Base-by-base conservation (phyloP, 2,329 filamentous ascomycete species). In the Diaporthe australafricana region DNA sequence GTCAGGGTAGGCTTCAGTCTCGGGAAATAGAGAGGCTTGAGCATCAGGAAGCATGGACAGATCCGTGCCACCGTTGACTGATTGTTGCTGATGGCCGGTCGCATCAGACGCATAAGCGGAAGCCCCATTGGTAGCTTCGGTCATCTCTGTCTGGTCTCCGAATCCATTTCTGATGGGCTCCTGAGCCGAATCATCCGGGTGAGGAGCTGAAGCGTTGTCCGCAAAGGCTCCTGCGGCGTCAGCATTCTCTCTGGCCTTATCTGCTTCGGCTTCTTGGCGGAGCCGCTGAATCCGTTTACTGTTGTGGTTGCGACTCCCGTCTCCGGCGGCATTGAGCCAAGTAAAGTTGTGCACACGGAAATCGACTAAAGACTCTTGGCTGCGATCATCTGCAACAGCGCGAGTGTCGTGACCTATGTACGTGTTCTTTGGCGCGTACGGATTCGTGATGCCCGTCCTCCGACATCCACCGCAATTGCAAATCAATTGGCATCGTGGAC, bases 361-460 rank as follows among this genome's bases (percentile, higher is more conserved):
- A 79, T 98, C 95, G 11, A 98, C 94, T 27, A 98, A 87, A 30
- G 91, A 92, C 80, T 98, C 96, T 7, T 98, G 91, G 77, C 95
- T 98, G 73, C 96, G 91, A 66, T 94, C 92, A 81, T 99, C 96
- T 2, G 96, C 96, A 62, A 98, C 91, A 42, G 93, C 92, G 68
- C 91, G 93, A 0, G 96, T 99, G 76, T 98, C 95, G 77, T 98
- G 95, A 0, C 96, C 96, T 2, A 98, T 88, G 1, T 96, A 86
- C 0, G 95, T 98, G 71, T 93, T 94, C 77, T 94, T 96, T 0
- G 96, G 96, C 66, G 93, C 90, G 78, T 98, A 98, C 0, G 95
- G 93, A 6, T 86, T 87, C 77, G 93, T 93, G n/a, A 88, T 90
- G 11, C 85, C 86, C 48, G 82, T 79, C 52, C 90, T 90, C 42